Evolutionary conservation across 805 yeast species (phyloP).

Genomic region (Metschnikowia sp.): DNA sequence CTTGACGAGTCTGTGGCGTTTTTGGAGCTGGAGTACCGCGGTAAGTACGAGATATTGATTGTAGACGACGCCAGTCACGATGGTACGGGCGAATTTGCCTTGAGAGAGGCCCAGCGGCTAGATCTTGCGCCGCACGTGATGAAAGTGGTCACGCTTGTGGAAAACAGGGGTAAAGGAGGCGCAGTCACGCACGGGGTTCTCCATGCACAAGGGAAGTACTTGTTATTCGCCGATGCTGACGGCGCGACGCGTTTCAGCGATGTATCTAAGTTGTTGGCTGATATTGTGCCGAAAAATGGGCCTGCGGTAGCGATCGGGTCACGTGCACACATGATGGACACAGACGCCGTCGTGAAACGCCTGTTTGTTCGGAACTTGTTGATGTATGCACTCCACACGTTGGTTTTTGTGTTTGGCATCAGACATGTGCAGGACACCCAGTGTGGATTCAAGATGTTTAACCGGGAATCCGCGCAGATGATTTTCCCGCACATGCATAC

Average conservation of each 20-base stretch:
- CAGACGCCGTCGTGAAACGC: constrained; percentile 95
- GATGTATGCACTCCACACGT: constrained; percentile 87
- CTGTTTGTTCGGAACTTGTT: constrained; percentile 82
- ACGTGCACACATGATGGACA: constrained; percentile 92
- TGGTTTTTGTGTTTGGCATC: constrained; percentile 87
- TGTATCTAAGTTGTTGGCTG: constrained; percentile 46
- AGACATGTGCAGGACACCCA: constrained; percentile 88
- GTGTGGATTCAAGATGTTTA: constrained; percentile 94
- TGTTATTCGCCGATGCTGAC: constrained; percentile 94
- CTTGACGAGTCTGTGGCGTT: constrained; percentile 63
- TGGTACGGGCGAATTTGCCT: constrained; percentile 69
- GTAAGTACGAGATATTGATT: constrained; percentile 68
- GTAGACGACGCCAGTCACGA: constrained; percentile 93
- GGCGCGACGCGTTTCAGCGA: constrained; percentile 88
- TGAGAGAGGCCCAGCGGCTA: constrained; percentile 53
- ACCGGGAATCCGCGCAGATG: constrained; percentile 55
- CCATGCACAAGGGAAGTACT: constrained; percentile 66
- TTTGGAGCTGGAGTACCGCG: constrained; percentile 36
- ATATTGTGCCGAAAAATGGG: constrained; percentile 28
- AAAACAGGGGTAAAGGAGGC: constrained; percentile 88
- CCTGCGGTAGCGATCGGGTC: constrained; percentile 84
- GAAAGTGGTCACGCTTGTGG: constrained; percentile 63
- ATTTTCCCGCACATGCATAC: constrained; percentile 93
- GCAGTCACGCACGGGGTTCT: constrained; percentile 93
- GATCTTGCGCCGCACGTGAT: constrained; percentile 54